These are phyloP conservation scores for Kwoniella newhampshirensis DNA, from an alignment of 768 basidiomycete species.

Conservation along the genomic window DNA sequence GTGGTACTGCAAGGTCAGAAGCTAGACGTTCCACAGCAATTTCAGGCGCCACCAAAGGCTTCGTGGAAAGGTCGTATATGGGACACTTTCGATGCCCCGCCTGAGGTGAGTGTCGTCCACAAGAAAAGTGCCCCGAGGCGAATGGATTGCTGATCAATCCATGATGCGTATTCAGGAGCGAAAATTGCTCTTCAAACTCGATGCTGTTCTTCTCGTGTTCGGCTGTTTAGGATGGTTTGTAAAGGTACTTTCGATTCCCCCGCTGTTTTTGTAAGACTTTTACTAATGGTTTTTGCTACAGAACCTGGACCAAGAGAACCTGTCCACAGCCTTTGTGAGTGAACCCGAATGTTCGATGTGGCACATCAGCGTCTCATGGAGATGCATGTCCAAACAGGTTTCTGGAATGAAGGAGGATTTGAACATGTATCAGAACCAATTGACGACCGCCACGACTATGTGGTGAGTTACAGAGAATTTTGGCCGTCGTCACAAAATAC, in stretches of 20 bases:
- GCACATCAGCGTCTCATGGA: too few relatives aligned
- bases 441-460: slow-evolving; percentile 33
- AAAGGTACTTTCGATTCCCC: not conserved
- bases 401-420: slow-evolving; percentile 46
- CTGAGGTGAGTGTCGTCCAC: too few relatives aligned
- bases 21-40: too few relatives aligned
- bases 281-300: slow-evolving; percentile 35
- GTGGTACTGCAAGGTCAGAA: too few relatives aligned
- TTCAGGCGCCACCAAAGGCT: too few relatives aligned
- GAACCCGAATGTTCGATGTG: too few relatives aligned
- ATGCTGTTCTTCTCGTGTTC: slow-evolving; percentile 40
- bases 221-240: slow-evolving; percentile 34
- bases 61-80: slow-evolving; percentile 42
- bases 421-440: slow-evolving; percentile 35
- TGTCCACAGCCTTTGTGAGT: slow-evolving; percentile 37
- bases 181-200: slow-evolving; percentile 44
- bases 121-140: too few relatives aligned
- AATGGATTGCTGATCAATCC: too few relatives aligned
- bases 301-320: slow-evolving; percentile 35
- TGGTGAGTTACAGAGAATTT: slow-evolving; percentile 33
- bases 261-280: too few relatives aligned
- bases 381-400: too few relatives aligned
- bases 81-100: slow-evolving; percentile 44
- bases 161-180: slow-evolving; percentile 27
- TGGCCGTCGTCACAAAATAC: not conserved